Percentiles rank a stretch among this genome's conserved stretches.
Evolutionary conservation across 2,329 filamentous ascomycete species (phyloP).

Genomic region (Diatrype stigma): DNA sequence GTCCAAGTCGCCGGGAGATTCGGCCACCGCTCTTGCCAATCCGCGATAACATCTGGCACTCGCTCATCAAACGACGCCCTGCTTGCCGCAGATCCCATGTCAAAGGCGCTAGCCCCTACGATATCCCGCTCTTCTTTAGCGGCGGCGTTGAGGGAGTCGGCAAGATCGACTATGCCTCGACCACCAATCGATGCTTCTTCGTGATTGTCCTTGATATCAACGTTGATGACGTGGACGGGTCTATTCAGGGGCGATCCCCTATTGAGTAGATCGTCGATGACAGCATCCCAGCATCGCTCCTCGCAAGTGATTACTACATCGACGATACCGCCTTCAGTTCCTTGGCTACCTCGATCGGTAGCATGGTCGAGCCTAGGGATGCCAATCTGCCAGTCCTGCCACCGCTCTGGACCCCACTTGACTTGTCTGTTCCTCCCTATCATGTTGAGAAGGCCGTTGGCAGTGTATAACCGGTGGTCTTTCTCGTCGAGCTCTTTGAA

Average conservation of each 20-base stretch:
- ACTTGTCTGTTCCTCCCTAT: slow-evolving; percentile 84
- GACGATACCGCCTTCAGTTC: slow-evolving; percentile 83
- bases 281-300: slow-evolving; percentile 96
- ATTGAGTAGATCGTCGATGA: slow-evolving; percentile 86
- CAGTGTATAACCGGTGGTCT: slow-evolving; percentile 80
- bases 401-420: slow-evolving; percentile 94
- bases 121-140: slow-evolving; percentile 72
- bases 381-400: slow-evolving; percentile 95
- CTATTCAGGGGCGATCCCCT: slow-evolving; percentile 83
- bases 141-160: slow-evolving; percentile 75
- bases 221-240: slow-evolving; percentile 95
- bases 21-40: slow-evolving; percentile 95
- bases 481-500: slow-evolving; percentile 86
- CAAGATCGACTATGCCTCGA: slow-evolving; percentile 86
- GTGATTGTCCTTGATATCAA: slow-evolving; percentile 98
- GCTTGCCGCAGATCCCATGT: slow-evolving; percentile 61
- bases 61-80: slow-evolving; percentile 82
- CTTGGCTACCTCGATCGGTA: slow-evolving; percentile 70
- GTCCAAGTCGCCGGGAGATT: slow-evolving; percentile 91
- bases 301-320: slow-evolving; percentile 97
- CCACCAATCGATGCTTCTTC: slow-evolving; percentile 92
- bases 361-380: slow-evolving; percentile 74
- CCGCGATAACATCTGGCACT: slow-evolving; percentile 85
- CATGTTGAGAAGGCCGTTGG: slow-evolving; percentile 95
- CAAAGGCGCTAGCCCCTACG: slow-evolving; percentile 62